A percentile compares a stretch with the other conserved stretches of the same genome.
These are phyloP conservation scores for Sclerotinia spermophila DNA, from an alignment of 2,329 filamentous ascomycete genomes.

Conservation along the genomic window DNA sequence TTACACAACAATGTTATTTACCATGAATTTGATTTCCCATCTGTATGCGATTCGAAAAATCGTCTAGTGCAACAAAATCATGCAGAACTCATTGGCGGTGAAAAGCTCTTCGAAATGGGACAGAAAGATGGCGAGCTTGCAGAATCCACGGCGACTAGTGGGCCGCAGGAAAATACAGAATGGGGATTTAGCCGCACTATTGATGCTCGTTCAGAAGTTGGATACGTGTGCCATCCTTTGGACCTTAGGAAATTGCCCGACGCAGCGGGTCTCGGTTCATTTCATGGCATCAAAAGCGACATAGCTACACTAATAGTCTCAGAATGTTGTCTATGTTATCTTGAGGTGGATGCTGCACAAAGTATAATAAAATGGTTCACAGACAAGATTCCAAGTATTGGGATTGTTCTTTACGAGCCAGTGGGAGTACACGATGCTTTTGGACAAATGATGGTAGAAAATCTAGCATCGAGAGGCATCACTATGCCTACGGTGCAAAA, in stretches of 20 bases:
- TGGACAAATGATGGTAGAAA: conserved; percentile 86
- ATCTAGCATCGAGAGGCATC: conserved; percentile 78
- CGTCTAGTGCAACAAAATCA: conserved; percentile 22
- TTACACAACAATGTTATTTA: conserved; percentile 56
- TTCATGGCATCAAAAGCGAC: conserved; percentile 49
- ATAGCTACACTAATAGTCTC: conserved; percentile 83
- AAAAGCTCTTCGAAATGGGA: neutral
- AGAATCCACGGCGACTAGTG: conserved; percentile 29
- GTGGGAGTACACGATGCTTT: conserved; percentile 81
- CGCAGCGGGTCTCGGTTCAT: conserved; percentile 22
- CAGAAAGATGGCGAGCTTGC: conserved; percentile 30
- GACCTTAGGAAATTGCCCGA: conserved; percentile 35
- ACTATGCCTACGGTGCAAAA: conserved; percentile 75
- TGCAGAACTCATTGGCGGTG: neutral
- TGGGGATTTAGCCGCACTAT: conserved; percentile 30
- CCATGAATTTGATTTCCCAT: conserved; percentile 87
- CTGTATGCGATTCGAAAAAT: conserved; percentile 59
- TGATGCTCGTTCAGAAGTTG: conserved; percentile 22
- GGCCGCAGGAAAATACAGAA: conserved; percentile 27
- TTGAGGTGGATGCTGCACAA: conserved; percentile 62
- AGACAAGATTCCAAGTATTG: conserved; percentile 46
- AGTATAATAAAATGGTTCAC: conserved; percentile 64
- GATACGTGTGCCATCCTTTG: conserved; percentile 48
- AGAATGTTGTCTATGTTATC: conserved; percentile 93
- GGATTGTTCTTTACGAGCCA: conserved; percentile 82